Percentiles rank a stretch among this genome's conserved stretches.
Conservation (phyloP, 2,329 filamentous ascomycete genomes). For the Cladophialophora immunda region DNA sequence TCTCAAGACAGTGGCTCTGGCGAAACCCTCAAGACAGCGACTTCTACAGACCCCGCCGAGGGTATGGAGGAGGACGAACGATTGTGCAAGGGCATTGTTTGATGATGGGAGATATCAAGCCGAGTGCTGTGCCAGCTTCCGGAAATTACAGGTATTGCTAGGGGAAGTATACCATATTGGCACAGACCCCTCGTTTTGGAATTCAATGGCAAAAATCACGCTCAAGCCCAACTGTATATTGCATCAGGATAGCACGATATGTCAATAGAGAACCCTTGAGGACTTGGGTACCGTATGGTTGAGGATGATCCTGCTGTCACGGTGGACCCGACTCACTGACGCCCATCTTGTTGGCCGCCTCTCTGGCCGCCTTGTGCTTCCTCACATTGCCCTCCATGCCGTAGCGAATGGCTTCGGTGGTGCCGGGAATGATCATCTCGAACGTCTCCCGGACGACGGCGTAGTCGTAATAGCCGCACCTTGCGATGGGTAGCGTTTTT, state of each 20-base stretch:
- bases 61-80: slow-evolving; percentile 22
- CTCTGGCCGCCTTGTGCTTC: slow-evolving; percentile 42
- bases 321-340: slow-evolving; percentile 21
- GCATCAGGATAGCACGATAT: slow-evolving; percentile 7
- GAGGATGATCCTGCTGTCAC: slow-evolving; percentile 11
- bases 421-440: slow-evolving; percentile 63
- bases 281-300: not conserved
- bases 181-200: not conserved
- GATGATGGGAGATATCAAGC: not conserved
- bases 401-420: slow-evolving; percentile 45
- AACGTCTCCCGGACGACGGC: slow-evolving; percentile 64
- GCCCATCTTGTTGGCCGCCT: slow-evolving; percentile 23
- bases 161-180: not conserved
- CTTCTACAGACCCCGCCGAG: slow-evolving; percentile 14
- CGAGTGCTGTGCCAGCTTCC: not conserved
- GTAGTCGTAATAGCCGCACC: slow-evolving; percentile 69
- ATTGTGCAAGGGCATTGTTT: slow-evolving; percentile 23
- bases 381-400: slow-evolving; percentile 52
- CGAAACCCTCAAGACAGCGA: not conserved
- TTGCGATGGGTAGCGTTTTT: slow-evolving; percentile 67
- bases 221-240: not conserved
- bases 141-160: slow-evolving; percentile 2
- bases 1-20: not conserved
- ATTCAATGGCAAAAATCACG: not conserved
- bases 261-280: not conserved